phyloP scores from a whole-genome alignment of 495 filamentous ascomycete genomes.

The Aspergillus coremiiformis region DNA sequence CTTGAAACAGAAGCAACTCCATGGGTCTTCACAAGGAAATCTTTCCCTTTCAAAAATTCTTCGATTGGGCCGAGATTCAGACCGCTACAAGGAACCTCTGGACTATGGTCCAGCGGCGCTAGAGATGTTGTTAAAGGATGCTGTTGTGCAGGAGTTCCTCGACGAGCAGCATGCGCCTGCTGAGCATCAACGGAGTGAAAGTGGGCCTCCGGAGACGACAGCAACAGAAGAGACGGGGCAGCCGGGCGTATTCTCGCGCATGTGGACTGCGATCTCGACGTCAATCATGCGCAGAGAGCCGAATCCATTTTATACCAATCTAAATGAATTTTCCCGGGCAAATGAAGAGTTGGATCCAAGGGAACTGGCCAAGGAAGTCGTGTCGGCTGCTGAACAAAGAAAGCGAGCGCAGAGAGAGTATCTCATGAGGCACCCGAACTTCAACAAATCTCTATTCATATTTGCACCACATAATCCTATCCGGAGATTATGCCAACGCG shows the following conservation, averaged over 20 bases:
- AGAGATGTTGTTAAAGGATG: slow-evolving; percentile 94
- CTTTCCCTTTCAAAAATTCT: slow-evolving; percentile 86
- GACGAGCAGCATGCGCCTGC: slow-evolving; percentile 52
- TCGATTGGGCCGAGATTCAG: slow-evolving; percentile 58
- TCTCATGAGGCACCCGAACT: slow-evolving; percentile 74
- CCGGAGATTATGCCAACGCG: slow-evolving; percentile 74
- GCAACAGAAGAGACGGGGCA: slow-evolving; percentile 33
- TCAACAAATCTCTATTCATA: slow-evolving; percentile 87
- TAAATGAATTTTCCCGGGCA: slow-evolving; percentile 57
- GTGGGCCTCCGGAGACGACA: slow-evolving; percentile 15
- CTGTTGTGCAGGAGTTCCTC: slow-evolving; percentile 87
- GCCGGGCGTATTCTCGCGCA: slow-evolving; percentile 46
- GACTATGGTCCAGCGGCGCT: slow-evolving; percentile 82
- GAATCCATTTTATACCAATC: slow-evolving; percentile 89
- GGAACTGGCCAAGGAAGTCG: slow-evolving; percentile 81
- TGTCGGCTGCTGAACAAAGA: slow-evolving; percentile 70
- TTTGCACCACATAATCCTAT: slow-evolving; percentile 72
- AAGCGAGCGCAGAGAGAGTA: slow-evolving; percentile 88
- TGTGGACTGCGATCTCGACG: slow-evolving; percentile 49
- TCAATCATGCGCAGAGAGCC: slow-evolving; percentile 60
- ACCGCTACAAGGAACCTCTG: slow-evolving; percentile 66
- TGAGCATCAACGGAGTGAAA: slow-evolving; percentile 20
- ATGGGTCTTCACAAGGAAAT: slow-evolving; percentile 56
- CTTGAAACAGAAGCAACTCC: slow-evolving; percentile 82
- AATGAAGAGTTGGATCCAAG: slow-evolving; percentile 75